phyloP scores from a whole-genome alignment of 1,284 basidiomycete species.

The Trichosporon ovoides region DNA sequence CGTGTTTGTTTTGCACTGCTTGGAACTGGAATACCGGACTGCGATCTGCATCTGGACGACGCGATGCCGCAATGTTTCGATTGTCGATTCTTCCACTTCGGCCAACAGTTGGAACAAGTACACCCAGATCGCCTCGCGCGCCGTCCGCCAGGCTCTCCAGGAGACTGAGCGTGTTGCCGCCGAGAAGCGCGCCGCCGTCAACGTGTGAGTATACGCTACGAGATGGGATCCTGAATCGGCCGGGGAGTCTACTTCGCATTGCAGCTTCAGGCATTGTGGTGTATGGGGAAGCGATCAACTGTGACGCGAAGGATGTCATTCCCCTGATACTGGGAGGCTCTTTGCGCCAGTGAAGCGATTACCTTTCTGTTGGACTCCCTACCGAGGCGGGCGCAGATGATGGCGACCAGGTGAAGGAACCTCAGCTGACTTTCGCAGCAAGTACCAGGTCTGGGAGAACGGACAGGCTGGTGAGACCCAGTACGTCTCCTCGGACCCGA shows the following conservation, averaged over 20 bases:
- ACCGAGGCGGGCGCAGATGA: too few species aligned
- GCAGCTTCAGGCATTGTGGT: too few species aligned
- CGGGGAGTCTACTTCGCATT: neutral
- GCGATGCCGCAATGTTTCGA: neutral
- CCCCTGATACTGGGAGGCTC: too few species aligned
- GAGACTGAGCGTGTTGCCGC: constrained; percentile 72
- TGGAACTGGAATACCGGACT: too few species aligned
- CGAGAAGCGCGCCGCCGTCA: constrained; percentile 74
- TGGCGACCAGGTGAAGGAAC: too few species aligned
- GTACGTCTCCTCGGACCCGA: constrained; percentile 23
- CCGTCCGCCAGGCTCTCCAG: constrained; percentile 74
- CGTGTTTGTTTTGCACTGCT: neutral
- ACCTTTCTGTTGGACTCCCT: too few species aligned
- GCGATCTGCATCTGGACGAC: too few species aligned
- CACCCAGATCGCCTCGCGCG: constrained; percentile 80
- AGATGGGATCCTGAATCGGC: neutral
- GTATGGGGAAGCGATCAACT: too few species aligned
- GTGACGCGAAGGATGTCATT: too few species aligned
- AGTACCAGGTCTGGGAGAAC: constrained; percentile 79
- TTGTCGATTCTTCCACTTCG: neutral
- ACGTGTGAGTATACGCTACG: constrained; percentile 37
- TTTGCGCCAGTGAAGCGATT: too few species aligned
- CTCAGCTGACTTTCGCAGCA: constrained; percentile 43
- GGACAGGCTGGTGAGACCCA: constrained; percentile 48
- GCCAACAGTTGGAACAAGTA: constrained; percentile 79